These are phyloP conservation scores for Boletus reticulatus DNA, from an alignment of 768 basidiomycete species.

Conservation along the genomic window DNA sequence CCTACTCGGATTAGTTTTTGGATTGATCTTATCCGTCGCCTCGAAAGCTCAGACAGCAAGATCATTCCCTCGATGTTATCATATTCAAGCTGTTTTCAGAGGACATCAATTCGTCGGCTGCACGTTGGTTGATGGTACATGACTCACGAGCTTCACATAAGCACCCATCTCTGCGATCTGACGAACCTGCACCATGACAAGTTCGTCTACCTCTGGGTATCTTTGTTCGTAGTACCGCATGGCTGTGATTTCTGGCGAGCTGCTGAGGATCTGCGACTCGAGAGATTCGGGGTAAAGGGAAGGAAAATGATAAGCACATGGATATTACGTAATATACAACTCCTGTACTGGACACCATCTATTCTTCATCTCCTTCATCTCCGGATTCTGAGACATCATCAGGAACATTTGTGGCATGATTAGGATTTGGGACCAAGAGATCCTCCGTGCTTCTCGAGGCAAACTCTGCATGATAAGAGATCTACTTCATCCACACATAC, in stretches of 20 bases:
- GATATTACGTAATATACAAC: conserved; percentile 6
- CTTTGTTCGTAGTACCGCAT: conserved; percentile 95
- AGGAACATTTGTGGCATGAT: conserved; percentile 38
- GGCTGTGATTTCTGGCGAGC: not conserved
- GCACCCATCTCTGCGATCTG: conserved; percentile 99
- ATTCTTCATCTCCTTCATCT: conserved; percentile 15
- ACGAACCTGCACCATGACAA: conserved; percentile 99
- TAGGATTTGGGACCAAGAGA: conserved; percentile 67
- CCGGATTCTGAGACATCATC: conserved; percentile 18
- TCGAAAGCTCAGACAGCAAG: conserved; percentile 93
- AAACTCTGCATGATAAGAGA: conserved; percentile 4
- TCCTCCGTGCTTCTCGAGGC: conserved; percentile 47
- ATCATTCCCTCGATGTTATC: conserved; percentile 99
- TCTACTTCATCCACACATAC: not conserved
- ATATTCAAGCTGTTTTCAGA: conserved; percentile 79
- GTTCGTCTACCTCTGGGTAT: conserved; percentile 95
- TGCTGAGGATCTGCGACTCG: not conserved
- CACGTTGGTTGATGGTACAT: not conserved
- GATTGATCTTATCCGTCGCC: conserved; percentile 94
- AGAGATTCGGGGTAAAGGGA: not conserved
- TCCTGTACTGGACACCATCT: not conserved
- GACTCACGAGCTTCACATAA: conserved; percentile 91
- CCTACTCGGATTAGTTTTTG: conserved; percentile 98
- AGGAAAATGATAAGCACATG: not conserved
- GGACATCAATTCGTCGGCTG: not conserved